phyloP scores from a whole-genome alignment of 2,329 filamentous ascomycete species.

The Blumeria hordei region DNA sequence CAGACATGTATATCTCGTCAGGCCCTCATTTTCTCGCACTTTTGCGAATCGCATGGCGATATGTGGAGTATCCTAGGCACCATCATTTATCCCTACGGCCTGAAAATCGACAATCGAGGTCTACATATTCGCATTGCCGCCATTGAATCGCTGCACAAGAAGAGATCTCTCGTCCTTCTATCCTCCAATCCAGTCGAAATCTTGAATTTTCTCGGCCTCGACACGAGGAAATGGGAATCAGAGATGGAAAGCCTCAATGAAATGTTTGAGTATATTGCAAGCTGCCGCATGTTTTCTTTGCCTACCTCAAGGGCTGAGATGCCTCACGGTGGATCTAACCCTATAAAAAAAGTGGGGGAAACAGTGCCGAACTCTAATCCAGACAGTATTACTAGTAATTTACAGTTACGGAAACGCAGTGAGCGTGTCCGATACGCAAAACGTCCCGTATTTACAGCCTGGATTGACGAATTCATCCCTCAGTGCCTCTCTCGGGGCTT shows the following conservation, averaged over 20 bases:
- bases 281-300: slow-evolving; percentile 29
- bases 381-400: not conserved
- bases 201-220: slow-evolving; percentile 38
- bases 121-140: slow-evolving; percentile 43
- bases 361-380: not conserved
- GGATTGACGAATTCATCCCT: slow-evolving; percentile 40
- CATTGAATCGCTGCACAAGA: slow-evolving; percentile 34
- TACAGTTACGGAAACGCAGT: slow-evolving; percentile 18
- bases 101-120: slow-evolving; percentile 38
- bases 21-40: slow-evolving; percentile 35
- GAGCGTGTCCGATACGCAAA: slow-evolving; percentile 30
- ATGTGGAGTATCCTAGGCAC: slow-evolving; percentile 40
- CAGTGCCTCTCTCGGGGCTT: slow-evolving; percentile 19
- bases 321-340: not conserved
- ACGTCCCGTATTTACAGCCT: slow-evolving; percentile 32
- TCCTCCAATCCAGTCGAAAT: slow-evolving; percentile 29
- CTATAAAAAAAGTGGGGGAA: not conserved
- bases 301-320: too few species aligned
- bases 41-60: slow-evolving; percentile 51
- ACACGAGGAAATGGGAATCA: slow-evolving; percentile 22
- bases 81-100: slow-evolving; percentile 36
- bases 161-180: slow-evolving; percentile 30
- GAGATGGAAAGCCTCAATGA: slow-evolving; percentile 30
- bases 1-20: slow-evolving; percentile 22
- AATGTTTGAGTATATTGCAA: slow-evolving; percentile 36